Base-by-base conservation (phyloP, 2,329 filamentous ascomycete genomes). In the Neopestalotiopsis sp. region DNA sequence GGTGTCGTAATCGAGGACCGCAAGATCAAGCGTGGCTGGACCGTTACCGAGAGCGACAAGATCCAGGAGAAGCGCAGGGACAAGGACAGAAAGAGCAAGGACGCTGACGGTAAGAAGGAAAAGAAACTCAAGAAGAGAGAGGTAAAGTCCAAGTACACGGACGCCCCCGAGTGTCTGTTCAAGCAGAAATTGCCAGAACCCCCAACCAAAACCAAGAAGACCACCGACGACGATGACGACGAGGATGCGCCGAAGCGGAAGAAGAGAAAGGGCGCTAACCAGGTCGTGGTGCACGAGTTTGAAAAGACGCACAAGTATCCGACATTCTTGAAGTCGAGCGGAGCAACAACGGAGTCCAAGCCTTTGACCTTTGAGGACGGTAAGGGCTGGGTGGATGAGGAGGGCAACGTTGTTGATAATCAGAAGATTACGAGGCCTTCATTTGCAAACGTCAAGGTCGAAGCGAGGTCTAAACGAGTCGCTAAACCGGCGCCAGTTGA, bases 1-100 rank as follows among this genome's bases (percentile, higher is more conserved):
- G 96, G 94, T 4, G 86, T 94, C 62, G 89, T 92, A 75, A 83
- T 99, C 53, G 88, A 90, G 20, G 91, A 89, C 61, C 89, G 95
- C 73, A 93, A 93, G 76, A 90, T 98, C 70, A 97, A 96, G 84
- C 87, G 95, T 70, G 95, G 94, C 5, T 97, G 95, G 95, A 95
- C 93, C 0, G 92, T 94, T 70, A 86, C 91, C 1, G 83, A 85
- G 28, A 83, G 84, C 24, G 81, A 84, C 69, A 80, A 82, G 73
- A 82, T 78, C 74, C 84, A 83, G 73, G 83, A 81, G 76, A 87
- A 84, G 74, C 81, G 81, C 32, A 82, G 83, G 71, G 81, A 82
- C 68, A 79, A 77, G 71, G 81, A 81, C 67, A 78, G 78, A 56
- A 83, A 81, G 71, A 79, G 79, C 70, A 77, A 82, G n/a, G 79